Evolutionary conservation across 345 rosid genomes (phyloP), one percentile per base, ranked within the genome.

Genomic region (Salix caprea): DNA sequence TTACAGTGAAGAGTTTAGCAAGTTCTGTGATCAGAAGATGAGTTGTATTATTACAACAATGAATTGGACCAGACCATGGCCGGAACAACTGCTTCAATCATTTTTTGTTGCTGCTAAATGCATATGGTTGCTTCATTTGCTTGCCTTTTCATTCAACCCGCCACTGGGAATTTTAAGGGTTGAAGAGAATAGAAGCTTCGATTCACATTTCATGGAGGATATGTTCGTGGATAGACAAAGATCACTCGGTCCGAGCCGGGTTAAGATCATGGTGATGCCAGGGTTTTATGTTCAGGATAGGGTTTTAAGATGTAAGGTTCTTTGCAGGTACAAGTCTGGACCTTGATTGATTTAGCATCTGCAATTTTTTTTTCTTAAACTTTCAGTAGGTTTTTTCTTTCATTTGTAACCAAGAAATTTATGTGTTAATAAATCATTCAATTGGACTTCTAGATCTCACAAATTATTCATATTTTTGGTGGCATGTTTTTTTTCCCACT

Each of bases 11-110:
- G 99, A 96, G 78, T 93, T 96, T 66, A 96, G 99, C 75, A 91
- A 87, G 85, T 96, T 93, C 74, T 96, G 99, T 60, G 99, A 96
- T 77, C 97, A 96, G 85, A 96, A 92, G 81, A 96, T 96, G 99
- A 93, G 90, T 82, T 76, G 90, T 80, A 87, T 96, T 66, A 90
- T 96, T 65, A 84, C 97, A 28, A 87, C 90, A 40, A 10, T 93
- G 83, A 91, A 82, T 34, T 96, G 98, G 96, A 92, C 92, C 1
- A 83, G 92, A 60, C 94, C 94, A 11, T 96, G 99, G 99, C 96
- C 96, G 1, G 97, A 96, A 80, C 90, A 86, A 72, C 89, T 93
- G 73, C 94, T 93, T 34, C 96, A 93, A 74, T 87, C 93, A 0
- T 96, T 96, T 86, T 96, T 96, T 75, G 97, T 93, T 36, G 89